phyloP scores from a whole-genome alignment of 2,329 filamentous ascomycete genomes.

The Aotearoamyces nothofagi region DNA sequence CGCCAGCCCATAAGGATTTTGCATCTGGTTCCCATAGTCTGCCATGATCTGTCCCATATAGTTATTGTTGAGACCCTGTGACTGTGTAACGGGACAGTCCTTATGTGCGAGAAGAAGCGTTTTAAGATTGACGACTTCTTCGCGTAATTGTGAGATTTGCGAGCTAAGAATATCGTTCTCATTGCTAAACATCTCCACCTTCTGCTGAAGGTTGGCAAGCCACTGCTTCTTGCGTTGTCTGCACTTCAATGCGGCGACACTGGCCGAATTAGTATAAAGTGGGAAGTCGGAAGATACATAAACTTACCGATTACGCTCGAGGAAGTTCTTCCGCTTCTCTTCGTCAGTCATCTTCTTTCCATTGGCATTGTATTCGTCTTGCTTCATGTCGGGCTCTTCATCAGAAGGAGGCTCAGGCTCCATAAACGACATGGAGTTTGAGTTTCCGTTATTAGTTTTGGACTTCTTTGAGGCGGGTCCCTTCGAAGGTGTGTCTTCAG shows the following conservation, averaged over 20 bases:
- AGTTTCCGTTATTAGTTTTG: slow-evolving; percentile 38
- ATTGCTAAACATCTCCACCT: slow-evolving; percentile 81
- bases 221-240: slow-evolving; percentile 98
- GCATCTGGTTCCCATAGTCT: slow-evolving; percentile 21
- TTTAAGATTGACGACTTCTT: slow-evolving; percentile 92
- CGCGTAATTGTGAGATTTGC: slow-evolving; percentile 71
- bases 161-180: slow-evolving; percentile 81
- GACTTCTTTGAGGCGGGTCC: slow-evolving; percentile 54
- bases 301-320: slow-evolving; percentile 83
- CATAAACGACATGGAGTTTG: slow-evolving; percentile 20
- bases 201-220: slow-evolving; percentile 85
- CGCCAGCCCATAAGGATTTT: slow-evolving; percentile 43
- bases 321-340: slow-evolving; percentile 95
- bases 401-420: slow-evolving; percentile 19
- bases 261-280: slow-evolving; percentile 21
- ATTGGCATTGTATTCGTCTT: slow-evolving; percentile 42
- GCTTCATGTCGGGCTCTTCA: slow-evolving; percentile 29
- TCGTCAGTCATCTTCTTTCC: slow-evolving; percentile 92
- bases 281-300: not conserved
- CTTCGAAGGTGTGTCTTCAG: slow-evolving; percentile 51
- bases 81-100: slow-evolving; percentile 84
- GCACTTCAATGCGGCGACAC: slow-evolving; percentile 91
- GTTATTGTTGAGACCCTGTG: slow-evolving; percentile 41
- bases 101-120: slow-evolving; percentile 88
- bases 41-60: slow-evolving; percentile 30